These are phyloP conservation scores for Solanum megistacrolobum DNA, from an alignment of 257 asterid species.

Conservation along the genomic window DNA sequence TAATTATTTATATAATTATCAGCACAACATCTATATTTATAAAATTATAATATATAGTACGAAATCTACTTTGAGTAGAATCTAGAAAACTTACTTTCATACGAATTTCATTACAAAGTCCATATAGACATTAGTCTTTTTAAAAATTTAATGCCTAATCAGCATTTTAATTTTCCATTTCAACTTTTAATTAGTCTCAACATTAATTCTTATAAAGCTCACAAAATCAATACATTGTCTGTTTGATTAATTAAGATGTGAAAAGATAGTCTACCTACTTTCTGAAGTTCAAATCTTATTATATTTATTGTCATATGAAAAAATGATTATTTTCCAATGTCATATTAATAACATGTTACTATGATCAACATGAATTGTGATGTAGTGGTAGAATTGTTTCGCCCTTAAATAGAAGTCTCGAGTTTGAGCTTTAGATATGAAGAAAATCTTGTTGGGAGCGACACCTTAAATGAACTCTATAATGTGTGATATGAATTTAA, in stretches of 20 bases:
- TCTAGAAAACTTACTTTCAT: background rate
- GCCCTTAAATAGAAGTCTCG: too few relatives aligned
- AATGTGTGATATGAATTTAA: too few relatives aligned
- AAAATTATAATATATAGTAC: background rate
- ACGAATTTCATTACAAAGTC: background rate
- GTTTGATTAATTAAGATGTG: background rate
- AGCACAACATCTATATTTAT: background rate
- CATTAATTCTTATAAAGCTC: background rate
- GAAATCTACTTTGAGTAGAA: background rate
- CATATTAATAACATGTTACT: background rate
- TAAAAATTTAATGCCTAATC: background rate
- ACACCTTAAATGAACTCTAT: accelerated
- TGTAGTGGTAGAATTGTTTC: accelerated
- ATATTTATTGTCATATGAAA: background rate
- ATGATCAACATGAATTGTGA: background rate
- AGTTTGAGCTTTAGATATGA: accelerated
- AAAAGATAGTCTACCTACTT: background rate
- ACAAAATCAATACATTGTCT: background rate
- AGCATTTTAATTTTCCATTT: background rate
- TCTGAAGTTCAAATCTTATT: background rate
- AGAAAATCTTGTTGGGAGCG: background rate
- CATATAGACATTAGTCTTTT: background rate
- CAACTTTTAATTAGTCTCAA: background rate
- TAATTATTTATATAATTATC: background rate
- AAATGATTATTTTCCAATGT: background rate